Percentiles rank a stretch among this genome's conserved stretches.
phyloP scores from a whole-genome alignment of 768 basidiomycete genomes.

The Auriscalpium vulgare region DNA sequence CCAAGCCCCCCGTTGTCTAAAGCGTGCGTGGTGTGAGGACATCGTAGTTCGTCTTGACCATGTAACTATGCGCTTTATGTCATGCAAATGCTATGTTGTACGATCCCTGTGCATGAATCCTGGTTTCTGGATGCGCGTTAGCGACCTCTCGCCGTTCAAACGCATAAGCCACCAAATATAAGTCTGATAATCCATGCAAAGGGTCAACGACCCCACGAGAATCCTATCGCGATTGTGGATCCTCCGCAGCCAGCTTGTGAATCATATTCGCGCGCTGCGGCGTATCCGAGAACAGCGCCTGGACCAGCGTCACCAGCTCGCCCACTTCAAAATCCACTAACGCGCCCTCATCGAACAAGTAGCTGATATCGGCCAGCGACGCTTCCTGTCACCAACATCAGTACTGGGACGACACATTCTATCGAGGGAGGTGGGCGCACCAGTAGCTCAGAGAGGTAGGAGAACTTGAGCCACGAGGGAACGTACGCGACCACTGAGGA shows the following conservation, averaged over 20 bases:
- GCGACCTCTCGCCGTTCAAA: too few species aligned
- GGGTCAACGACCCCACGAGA: neutral
- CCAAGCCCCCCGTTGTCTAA: slow-evolving; percentile 69
- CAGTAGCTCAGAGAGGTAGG: slow-evolving; percentile 86
- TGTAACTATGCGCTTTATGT: too few species aligned
- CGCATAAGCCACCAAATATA: too few species aligned
- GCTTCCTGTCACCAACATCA: slow-evolving; percentile 54
- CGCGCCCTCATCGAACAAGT: slow-evolving; percentile 86
- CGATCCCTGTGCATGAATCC: too few species aligned
- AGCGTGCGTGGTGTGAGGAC: neutral
- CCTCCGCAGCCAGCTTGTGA: slow-evolving; percentile 59
- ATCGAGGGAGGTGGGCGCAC: slow-evolving; percentile 36
- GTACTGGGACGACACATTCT: slow-evolving; percentile 2
- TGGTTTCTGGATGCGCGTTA: too few species aligned
- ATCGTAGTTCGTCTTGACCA: too few species aligned
- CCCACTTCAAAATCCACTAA: slow-evolving; percentile 84
- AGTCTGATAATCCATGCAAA: too few species aligned
- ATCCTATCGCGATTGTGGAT: slow-evolving; percentile 28
- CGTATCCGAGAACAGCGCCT: slow-evolving; percentile 85
- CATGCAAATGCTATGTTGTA: too few species aligned
- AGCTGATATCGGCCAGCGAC: slow-evolving; percentile 84
- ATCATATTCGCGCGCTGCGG: slow-evolving; percentile 74
- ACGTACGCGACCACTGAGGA: slow-evolving; percentile 79
- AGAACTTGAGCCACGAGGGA: slow-evolving; percentile 93
- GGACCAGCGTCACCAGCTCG: slow-evolving; percentile 75